Evolutionary conservation across 192 early-diverging fungal species (phyloP).

Genomic region (Chytriomyces hyalinus): DNA sequence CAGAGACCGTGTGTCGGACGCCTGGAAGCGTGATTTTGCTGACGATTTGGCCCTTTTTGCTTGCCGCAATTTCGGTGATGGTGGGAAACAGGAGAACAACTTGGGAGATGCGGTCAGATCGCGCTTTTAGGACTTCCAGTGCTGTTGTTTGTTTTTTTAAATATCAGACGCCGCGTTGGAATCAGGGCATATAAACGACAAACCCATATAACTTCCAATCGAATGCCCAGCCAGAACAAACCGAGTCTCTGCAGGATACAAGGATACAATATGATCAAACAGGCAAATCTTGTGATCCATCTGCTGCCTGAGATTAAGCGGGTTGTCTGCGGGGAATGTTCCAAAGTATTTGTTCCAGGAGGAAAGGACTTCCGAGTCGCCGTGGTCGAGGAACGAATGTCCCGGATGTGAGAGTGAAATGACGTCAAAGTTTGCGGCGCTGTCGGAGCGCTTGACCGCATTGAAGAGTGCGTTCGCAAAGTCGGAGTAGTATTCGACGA

Average conservation of each 20-base stretch:
- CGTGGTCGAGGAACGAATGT: constrained; percentile 8
- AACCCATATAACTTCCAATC: constrained; percentile 67
- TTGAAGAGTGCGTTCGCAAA: constrained; percentile 69
- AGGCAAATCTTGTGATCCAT: constrained; percentile 70
- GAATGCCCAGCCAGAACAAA: constrained; percentile 72
- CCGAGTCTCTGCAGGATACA: constrained; percentile 50
- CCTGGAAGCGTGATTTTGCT: constrained; percentile 20
- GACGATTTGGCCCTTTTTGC: constrained; percentile 68
- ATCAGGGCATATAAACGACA: constrained; percentile 41
- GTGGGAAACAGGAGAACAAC: constrained; percentile 81
- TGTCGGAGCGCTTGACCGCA: constrained; percentile 39
- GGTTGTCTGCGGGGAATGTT: constrained; percentile 31
- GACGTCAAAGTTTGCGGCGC: constrained; percentile 13
- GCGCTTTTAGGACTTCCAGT: constrained; percentile 56
- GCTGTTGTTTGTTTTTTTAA: constrained; percentile 50
- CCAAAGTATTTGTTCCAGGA: constrained; percentile 13
- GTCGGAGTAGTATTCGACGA: constrained; percentile 79
- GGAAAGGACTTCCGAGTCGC: neutral
- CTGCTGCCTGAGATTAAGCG: constrained; percentile 64
- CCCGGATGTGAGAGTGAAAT: constrained; percentile 17
- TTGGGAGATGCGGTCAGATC: constrained; percentile 68
- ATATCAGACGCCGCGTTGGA: constrained; percentile 35
- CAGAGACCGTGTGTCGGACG: constrained; percentile 26
- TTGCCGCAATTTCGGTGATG: constrained; percentile 74
- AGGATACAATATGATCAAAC: constrained; percentile 58